phyloP scores from a whole-genome alignment of 73 alveolate species.

The Urostyla sp. region DNA sequence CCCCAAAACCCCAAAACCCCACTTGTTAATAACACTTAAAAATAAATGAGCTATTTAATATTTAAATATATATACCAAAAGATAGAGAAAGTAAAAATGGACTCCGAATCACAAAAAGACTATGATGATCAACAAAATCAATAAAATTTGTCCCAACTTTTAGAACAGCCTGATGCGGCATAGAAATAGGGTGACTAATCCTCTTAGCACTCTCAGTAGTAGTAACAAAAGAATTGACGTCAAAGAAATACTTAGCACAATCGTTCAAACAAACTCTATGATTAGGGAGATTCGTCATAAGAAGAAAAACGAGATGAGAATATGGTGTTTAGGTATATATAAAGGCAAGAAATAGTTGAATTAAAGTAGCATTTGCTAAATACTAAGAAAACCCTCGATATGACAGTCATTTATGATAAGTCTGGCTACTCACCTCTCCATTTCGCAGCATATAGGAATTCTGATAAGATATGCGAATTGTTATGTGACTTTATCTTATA shows the following conservation, averaged over 20 bases:
- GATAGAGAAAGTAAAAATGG: neutral
- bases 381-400: conserved; percentile 7
- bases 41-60: neutral
- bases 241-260: too few species aligned
- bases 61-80: neutral
- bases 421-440: conserved; percentile 59
- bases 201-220: too few species aligned
- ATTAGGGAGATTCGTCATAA: conserved; percentile 6
- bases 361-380: neutral
- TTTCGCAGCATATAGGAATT: conserved; percentile 42
- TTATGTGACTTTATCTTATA: conserved; percentile 3
- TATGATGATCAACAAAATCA: neutral
- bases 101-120: neutral
- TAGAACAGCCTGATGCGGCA: neutral
- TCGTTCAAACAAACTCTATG: too few species aligned
- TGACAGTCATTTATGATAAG: conserved; percentile 22
- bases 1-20: conserved; percentile 53
- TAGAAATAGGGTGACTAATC: neutral
- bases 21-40: neutral
- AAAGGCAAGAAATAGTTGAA: neutral
- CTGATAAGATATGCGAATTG: conserved; percentile 8
- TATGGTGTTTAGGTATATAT: conserved; percentile 6
- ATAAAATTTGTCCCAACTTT: neutral
- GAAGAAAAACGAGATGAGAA: conserved; percentile 40
- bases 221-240: too few species aligned